These are phyloP conservation scores for Nicotiana attenuata DNA, from an alignment of 257 asterid genomes.

Conservation along the genomic window DNA sequence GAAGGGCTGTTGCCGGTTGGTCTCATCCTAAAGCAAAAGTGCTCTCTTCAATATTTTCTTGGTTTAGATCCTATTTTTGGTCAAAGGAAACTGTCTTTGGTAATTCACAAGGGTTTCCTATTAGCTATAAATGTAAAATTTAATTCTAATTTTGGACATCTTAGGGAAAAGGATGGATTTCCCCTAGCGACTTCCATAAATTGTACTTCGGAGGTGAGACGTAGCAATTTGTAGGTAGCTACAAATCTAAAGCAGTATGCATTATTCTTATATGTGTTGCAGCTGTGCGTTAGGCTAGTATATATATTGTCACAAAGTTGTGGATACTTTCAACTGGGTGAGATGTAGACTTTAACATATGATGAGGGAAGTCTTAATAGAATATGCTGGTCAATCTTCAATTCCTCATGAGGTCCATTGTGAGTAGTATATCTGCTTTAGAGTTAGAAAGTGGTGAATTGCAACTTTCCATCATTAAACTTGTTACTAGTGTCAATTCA, in stretches of 20 bases:
- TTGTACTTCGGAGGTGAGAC: not conserved
- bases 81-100: not conserved
- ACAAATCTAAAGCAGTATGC: not conserved
- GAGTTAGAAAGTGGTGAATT: not conserved
- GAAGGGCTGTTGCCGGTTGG: not conserved
- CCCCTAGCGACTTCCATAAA: not conserved
- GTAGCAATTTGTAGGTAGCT: not conserved
- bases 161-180: not conserved
- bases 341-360: not conserved
- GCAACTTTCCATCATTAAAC: not conserved
- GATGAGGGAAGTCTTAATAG: not conserved
- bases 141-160: not conserved
- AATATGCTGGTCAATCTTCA: not conserved
- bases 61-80: not conserved
- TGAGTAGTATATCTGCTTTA: not conserved
- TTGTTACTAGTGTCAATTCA: not conserved
- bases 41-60: not conserved
- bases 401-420: not conserved
- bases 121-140: not conserved
- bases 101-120: not conserved
- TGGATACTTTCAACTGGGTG: slow-evolving; percentile 7
- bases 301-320: not conserved
- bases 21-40: not conserved
- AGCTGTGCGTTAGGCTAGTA: not conserved
- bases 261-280: not conserved